phyloP scores from a whole-genome alignment of 257 asterid genomes.

The Osmanthus fragrans region DNA sequence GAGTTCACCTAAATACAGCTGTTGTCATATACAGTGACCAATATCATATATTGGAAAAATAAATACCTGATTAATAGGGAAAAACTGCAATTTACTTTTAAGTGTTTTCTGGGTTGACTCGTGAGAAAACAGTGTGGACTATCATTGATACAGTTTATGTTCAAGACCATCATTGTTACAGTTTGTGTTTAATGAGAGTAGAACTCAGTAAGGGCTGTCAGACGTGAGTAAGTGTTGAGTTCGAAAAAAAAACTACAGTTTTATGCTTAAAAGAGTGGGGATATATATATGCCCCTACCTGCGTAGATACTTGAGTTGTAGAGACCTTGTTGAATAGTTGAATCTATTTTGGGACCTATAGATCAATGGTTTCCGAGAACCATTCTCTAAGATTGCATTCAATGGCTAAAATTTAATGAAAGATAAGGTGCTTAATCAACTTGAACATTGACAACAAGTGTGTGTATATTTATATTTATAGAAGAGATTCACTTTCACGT shows the following conservation, averaged over 20 bases:
- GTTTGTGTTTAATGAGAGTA: neutral
- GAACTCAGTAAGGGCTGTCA: neutral
- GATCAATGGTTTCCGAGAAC: neutral
- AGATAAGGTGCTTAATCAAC: neutral
- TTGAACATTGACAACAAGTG: neutral
- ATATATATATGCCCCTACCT: neutral
- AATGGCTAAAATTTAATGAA: neutral
- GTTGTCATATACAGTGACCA: neutral
- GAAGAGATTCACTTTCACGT: neutral
- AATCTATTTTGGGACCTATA: neutral
- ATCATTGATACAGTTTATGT: neutral
- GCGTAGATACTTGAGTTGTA: neutral
- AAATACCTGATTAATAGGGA: neutral
- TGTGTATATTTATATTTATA: neutral
- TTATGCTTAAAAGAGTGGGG: neutral
- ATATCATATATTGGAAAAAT: neutral
- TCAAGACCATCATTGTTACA: neutral
- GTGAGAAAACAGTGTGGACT: neutral
- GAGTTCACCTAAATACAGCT: neutral
- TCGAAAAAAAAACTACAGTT: neutral
- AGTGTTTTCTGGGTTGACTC: neutral
- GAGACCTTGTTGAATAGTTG: neutral
- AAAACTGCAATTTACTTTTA: neutral
- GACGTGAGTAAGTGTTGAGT: neutral
- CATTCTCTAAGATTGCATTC: neutral